phyloP scores from a whole-genome alignment of 169 alveolate genomes.

The Plasmodium adleri region DNA sequence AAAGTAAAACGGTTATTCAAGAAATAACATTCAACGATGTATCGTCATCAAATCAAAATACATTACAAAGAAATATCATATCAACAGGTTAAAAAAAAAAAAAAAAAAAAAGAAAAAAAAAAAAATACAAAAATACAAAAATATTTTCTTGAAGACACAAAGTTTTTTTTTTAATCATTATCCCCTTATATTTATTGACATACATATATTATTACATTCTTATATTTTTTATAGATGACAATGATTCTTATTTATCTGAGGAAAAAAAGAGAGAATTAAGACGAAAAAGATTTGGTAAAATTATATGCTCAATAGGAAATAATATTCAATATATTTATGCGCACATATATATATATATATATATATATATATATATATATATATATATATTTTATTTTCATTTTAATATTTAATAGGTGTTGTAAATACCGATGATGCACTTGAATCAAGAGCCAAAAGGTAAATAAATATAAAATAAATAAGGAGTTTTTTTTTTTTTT shows the following conservation, averaged over 20 bases:
- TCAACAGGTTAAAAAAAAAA: conserved; percentile 15
- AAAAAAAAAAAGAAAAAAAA: not conserved
- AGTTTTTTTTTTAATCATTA: not conserved
- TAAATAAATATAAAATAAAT: not conserved
- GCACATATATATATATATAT: too few species aligned
- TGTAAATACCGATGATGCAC: conserved; percentile 52
- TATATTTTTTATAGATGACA: conserved; percentile 13
- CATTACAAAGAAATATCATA: conserved; percentile 36
- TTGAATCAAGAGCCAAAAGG: conserved; percentile 75
- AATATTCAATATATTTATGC: not conserved
- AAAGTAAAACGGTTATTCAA: conserved; percentile 39
- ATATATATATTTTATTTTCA: not conserved
- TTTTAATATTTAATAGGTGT: conserved; percentile 8
- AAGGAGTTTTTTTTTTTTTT: not conserved
- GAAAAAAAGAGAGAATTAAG: conserved; percentile 65
- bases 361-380: not conserved
- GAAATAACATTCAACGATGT: conserved; percentile 57
- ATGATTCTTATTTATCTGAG: conserved; percentile 44
- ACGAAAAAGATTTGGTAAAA: conserved; percentile 68
- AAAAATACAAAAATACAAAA: not conserved
- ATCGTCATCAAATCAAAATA: conserved; percentile 35
- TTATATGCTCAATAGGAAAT: not conserved
- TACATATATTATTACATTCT: not conserved
- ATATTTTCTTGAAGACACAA: not conserved
- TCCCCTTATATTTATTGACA: not conserved